Base-by-base conservation (phyloP, 2,329 filamentous ascomycete species). In the Exophiala phaeomuriformis region DNA sequence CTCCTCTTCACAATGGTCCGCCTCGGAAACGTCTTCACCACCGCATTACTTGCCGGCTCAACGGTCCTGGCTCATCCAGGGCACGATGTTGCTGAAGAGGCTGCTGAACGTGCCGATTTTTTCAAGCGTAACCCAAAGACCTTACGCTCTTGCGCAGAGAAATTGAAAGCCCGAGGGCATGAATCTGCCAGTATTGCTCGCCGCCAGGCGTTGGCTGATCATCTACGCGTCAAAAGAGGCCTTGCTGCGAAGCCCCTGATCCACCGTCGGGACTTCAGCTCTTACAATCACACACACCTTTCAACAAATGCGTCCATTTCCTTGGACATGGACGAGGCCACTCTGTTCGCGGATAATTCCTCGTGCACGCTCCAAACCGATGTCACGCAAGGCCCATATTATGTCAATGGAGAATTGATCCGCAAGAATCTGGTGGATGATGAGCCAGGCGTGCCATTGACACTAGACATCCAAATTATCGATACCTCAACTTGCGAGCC, bases 351-450 rank as follows among this genome's bases (percentile, higher is more conserved):
- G 8, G 66, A 65, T 5, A 64, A 66, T 62, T 40, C 68, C 58
- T 55, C 73, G 12, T 80, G 77, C 57, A 66, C 78, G 29, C 67
- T 80, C 30, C 74, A 70, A n/a, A 76, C 77, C 0, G 77, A 80
- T 62, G 72, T 74, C 19, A 79, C 73, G 2, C 69, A 78, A 63
- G 77, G 77, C 0, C 78, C 78, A 19, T 81, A 79, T 68, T 81
- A 69, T 45, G 68, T 72, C 32, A 61, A 63, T 5, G 69, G 70
- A 8, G 70, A 72, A 50, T 61, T 68, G 3, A 65, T 72, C 50
- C 68, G 71, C 32, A 56, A 65, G n/a, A 64, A 73, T 52, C 63
- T 73, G 43, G 58, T 53, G 4, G 69, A 73, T 19, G 63, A 58
- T 12, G 64, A 73, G 56, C 55, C 43, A 1, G 71, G 70, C 47